These are phyloP conservation scores for Wakefieldia striispora DNA, from an alignment of 768 basidiomycete species.

Conservation along the genomic window DNA sequence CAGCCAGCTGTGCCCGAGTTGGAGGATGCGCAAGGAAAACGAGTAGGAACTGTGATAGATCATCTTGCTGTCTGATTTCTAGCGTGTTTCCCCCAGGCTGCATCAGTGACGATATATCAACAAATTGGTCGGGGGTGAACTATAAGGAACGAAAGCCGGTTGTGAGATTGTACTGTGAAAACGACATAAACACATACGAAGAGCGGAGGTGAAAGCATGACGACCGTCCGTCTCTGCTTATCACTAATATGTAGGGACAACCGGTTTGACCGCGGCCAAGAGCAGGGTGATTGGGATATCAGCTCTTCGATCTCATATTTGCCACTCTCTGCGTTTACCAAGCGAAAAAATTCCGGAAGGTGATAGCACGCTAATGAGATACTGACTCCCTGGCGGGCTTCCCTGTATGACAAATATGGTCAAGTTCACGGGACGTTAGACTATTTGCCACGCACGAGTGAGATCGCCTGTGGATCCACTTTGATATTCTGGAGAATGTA, in stretches of 20 bases:
- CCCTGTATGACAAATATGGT: conserved; percentile 21
- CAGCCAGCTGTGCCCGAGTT: conserved; percentile 42
- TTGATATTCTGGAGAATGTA: conserved; percentile 25
- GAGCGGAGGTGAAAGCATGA: conserved; percentile 31
- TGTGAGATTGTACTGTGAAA: background rate
- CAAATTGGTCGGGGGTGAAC: conserved; percentile 46
- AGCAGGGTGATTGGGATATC: conserved; percentile 30
- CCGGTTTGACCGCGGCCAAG: conserved; percentile 42
- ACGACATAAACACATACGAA: conserved; percentile 31
- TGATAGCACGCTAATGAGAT: conserved; percentile 47
- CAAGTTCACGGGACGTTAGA: background rate
- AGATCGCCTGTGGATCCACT: conserved; percentile 37
- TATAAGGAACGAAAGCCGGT: conserved; percentile 15
- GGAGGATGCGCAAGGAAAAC: conserved; percentile 51
- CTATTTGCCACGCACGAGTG: conserved; percentile 29
- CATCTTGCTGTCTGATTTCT: conserved; percentile 40
- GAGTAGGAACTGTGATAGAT: conserved; percentile 45
- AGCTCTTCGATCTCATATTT: conserved; percentile 17
- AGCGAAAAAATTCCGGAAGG: conserved; percentile 23
- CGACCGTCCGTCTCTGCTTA: conserved; percentile 3
- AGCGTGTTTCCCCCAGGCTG: conserved; percentile 41
- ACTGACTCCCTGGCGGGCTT: conserved; percentile 38
- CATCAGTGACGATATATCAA: conserved; percentile 51
- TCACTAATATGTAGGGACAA: conserved; percentile 15
- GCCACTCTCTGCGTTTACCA: conserved; percentile 10